Percentiles rank a stretch among this genome's conserved stretches.
These are phyloP conservation scores for Achaetomiella virescens DNA, from an alignment of 495 filamentous ascomycete genomes.

Conservation along the genomic window DNA sequence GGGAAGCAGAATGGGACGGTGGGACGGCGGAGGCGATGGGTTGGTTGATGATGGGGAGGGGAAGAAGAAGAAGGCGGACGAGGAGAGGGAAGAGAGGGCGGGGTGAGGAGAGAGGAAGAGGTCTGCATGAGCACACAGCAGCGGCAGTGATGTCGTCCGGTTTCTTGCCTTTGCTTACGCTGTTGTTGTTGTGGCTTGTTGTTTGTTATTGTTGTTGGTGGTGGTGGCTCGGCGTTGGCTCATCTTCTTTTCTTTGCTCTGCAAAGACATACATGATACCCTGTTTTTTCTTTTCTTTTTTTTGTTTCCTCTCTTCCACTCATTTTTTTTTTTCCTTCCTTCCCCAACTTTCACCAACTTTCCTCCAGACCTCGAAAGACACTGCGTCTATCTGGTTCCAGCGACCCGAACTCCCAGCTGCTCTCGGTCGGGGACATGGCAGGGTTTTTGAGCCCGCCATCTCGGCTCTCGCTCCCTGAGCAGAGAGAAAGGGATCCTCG, in stretches of 20 bases:
- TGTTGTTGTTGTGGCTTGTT: neutral
- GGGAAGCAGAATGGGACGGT: neutral
- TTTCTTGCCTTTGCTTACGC: neutral
- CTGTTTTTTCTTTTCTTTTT: neutral
- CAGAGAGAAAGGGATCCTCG: slow-evolving; percentile 52
- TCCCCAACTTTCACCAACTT: neutral
- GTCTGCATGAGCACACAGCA: neutral
- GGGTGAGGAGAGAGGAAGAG: neutral
- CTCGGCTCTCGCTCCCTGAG: neutral
- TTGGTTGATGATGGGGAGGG: neutral
- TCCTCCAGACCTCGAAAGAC: too few relatives aligned
- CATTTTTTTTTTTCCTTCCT: neutral
- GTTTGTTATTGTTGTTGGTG: neutral
- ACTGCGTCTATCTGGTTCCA: slow-evolving; percentile 1
- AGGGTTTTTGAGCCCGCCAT: too few relatives aligned
- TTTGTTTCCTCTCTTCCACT: neutral
- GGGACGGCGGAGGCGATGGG: neutral
- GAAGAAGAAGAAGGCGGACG: neutral
- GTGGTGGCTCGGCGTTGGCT: neutral
- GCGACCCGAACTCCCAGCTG: too few relatives aligned
- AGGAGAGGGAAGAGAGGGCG: neutral
- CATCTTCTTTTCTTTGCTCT: neutral
- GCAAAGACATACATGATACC: slow-evolving; percentile 14
- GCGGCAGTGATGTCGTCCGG: neutral
- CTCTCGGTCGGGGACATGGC: too few relatives aligned